Base-by-base conservation (phyloP, 1,284 basidiomycete species). In the Laetiporus sulphureus region DNA sequence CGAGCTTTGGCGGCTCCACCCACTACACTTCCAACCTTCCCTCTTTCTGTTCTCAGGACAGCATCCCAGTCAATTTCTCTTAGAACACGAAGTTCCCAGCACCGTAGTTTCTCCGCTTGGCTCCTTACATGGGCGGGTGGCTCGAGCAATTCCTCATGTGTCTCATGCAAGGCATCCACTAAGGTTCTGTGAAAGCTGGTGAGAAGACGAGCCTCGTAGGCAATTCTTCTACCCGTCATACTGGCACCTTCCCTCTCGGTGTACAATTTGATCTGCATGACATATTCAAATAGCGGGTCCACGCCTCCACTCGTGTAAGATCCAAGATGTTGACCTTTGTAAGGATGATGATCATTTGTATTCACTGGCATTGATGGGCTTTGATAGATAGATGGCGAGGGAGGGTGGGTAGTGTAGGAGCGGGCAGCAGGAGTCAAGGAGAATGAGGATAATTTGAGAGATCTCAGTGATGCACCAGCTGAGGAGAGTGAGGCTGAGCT, bases 391-490 rank as follows among this genome's bases (percentile, higher is more conserved):
- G 3, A 61, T 45, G 4, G 65, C 58, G 36, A 84, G 71, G 0
- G 81, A 77, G 3, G 74, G 68, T 1, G 82, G 79, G 50, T 74
- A 76, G 56, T 85, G 83, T 5, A 85, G 59, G 4, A 73, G 74
- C 0, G 91, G 91, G 58, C 90, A 93, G 22, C 91, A 80, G 5
- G 88, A 83, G 62, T 96, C 91, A 19, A 93, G 72, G 8, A 95
- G 75, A 38, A 94, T 73, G 40, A 94, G 77, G 10, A 95, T 66
- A 51, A 94, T 86, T 47, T 91, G 77, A 2, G 87, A 89, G 23
- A 89, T 80, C 61, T 93, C 91, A 5, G 80, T 79, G 6, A 92
- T 89, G 24, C 90, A 77, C 90, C 91, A 93, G 53, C 88, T 90
- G 50, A n/a, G 22, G 36, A 41, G 36, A 24, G 11, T 41, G 27